phyloP scores from a whole-genome alignment of 2,329 filamentous ascomycete genomes.

The Cladorrhinum sp. region DNA sequence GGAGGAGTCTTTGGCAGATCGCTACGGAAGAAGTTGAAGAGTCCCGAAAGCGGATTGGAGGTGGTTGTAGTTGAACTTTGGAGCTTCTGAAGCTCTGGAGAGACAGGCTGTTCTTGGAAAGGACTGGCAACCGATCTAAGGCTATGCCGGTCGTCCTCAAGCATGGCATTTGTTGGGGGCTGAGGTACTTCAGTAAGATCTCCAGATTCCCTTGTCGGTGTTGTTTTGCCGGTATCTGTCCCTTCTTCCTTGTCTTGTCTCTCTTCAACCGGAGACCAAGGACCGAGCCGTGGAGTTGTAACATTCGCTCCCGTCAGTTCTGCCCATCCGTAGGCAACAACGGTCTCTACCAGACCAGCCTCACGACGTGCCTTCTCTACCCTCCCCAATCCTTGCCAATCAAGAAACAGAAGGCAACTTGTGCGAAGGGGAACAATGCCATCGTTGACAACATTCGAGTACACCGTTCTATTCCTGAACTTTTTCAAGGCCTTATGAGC shows the following conservation, averaged over 20 bases:
- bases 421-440: conserved; percentile 93
- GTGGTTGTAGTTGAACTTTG: conserved; percentile 34
- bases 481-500: conserved; percentile 82
- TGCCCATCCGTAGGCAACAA: conserved; percentile 92
- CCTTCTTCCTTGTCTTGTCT: conserved; percentile 29
- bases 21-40: conserved; percentile 73
- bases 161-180: conserved; percentile 61
- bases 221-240: conserved; percentile 33
- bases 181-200: conserved; percentile 64
- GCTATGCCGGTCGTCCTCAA: conserved; percentile 64
- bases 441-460: conserved; percentile 97
- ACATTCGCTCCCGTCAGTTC: conserved; percentile 76
- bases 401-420: conserved; percentile 91
- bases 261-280: conserved; percentile 40
- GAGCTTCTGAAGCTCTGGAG: conserved; percentile 26
- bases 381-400: conserved; percentile 90
- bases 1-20: conserved; percentile 48
- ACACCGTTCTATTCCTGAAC: conserved; percentile 87
- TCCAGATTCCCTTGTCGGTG: conserved; percentile 33
- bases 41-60: conserved; percentile 55
- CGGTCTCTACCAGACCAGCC: conserved; percentile 86
- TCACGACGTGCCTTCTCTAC: conserved; percentile 93
- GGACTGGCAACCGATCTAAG: conserved; percentile 45
- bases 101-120: conserved; percentile 27
- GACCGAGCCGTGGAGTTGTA: conserved; percentile 44